phyloP scores from a whole-genome alignment of 2,329 filamentous ascomycete species.

The Cercospora beticola region DNA sequence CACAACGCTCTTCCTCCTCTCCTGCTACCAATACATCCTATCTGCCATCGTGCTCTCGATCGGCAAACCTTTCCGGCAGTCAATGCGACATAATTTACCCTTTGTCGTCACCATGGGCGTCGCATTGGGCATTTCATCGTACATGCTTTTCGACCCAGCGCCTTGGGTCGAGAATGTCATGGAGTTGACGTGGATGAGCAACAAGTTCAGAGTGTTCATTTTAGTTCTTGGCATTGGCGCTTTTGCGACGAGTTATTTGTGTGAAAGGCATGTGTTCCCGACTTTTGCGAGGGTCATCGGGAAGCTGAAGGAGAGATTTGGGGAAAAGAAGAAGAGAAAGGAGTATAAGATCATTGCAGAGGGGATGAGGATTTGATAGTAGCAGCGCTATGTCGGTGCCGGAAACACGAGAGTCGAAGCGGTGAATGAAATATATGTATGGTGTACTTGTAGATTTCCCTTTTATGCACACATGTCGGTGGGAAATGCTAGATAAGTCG shows the following conservation, averaged over 20 bases:
- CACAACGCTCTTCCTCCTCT: constrained; percentile 82
- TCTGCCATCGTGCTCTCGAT: constrained; percentile 86
- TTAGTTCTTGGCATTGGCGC: constrained; percentile 68
- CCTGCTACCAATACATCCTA: constrained; percentile 92
- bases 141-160: constrained; percentile 78
- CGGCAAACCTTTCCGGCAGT: constrained; percentile 84
- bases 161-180: constrained; percentile 70
- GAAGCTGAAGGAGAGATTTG: constrained; percentile 56
- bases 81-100: constrained; percentile 76
- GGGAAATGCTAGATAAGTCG: not conserved
- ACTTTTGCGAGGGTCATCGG: constrained; percentile 68
- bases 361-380: constrained; percentile 45
- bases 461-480: not conserved
- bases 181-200: constrained; percentile 78
- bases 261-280: constrained; percentile 71
- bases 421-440: not conserved
- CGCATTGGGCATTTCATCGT: constrained; percentile 66
- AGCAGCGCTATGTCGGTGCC: not conserved
- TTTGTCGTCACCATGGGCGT: constrained; percentile 76
- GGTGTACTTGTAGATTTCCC: not conserved
- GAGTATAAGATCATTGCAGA: constrained; percentile 81
- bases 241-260: constrained; percentile 66
- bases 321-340: constrained; percentile 73
- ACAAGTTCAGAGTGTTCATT: constrained; percentile 70
- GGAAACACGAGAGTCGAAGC: not conserved